Conservation (phyloP, 2,329 filamentous ascomycete genomes). For the Canariomyces notabilis region DNA sequence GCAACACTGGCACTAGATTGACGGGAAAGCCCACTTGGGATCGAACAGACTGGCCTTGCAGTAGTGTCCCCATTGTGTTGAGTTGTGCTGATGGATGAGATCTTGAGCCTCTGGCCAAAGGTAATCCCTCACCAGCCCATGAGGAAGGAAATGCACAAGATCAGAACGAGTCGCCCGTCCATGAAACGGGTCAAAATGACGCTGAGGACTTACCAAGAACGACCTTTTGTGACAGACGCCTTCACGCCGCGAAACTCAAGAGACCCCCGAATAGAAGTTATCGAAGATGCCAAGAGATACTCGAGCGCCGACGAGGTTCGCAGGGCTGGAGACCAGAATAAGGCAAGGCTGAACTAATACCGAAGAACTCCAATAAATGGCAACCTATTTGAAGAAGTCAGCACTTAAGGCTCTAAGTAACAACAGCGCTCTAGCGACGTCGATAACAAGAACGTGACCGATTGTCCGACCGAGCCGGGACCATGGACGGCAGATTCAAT, state of each 20-base stretch:
- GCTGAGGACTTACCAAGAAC: not conserved
- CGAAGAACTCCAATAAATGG: conserved; percentile 5
- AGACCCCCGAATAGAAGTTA: conserved; percentile 14
- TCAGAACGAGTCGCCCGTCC: not conserved
- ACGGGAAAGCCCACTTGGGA: too few relatives aligned
- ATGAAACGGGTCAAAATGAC: not conserved
- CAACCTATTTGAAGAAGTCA: conserved; percentile 1
- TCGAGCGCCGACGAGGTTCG: not conserved
- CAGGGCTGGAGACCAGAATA: conserved; percentile 9
- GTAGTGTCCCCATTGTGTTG: too few relatives aligned
- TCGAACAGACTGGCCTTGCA: too few relatives aligned
- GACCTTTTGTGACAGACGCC: conserved; percentile 13
- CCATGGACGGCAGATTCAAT: too few relatives aligned
- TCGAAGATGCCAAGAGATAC: conserved; percentile 16
- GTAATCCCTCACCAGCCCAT: too few relatives aligned
- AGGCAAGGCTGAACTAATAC: conserved; percentile 12
- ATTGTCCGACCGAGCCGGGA: too few relatives aligned
- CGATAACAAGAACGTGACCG: too few relatives aligned
- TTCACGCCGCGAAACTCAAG: conserved; percentile 22
- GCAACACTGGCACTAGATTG: too few relatives aligned
- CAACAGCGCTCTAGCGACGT: not conserved
- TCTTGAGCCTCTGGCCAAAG: too few relatives aligned
- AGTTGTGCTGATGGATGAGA: too few relatives aligned
- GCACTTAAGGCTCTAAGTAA: not conserved
- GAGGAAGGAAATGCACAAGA: not conserved